Conservation (phyloP, 2,329 filamentous ascomycete species). For the Aspergillus caelatus region DNA sequence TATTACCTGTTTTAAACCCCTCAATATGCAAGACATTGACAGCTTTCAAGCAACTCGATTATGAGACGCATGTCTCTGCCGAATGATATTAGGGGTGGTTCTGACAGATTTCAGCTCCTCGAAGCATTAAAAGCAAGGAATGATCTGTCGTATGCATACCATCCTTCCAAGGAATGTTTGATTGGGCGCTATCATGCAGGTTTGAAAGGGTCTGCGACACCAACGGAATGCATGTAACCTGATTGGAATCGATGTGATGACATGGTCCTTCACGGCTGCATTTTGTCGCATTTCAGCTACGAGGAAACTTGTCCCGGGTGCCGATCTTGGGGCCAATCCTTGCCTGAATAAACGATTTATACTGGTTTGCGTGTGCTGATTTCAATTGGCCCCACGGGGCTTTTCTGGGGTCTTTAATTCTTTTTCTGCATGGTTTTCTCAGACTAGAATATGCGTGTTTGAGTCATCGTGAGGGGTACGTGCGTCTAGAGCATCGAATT, state of each 20-base stretch:
- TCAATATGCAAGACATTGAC: background rate
- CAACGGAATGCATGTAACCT: background rate
- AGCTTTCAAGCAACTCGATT: background rate
- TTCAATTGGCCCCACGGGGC: accelerated
- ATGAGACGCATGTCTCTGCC: background rate
- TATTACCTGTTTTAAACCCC: background rate
- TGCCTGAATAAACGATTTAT: background rate
- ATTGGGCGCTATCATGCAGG: background rate
- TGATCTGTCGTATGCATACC: background rate
- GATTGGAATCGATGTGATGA: background rate
- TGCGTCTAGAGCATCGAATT: no score
- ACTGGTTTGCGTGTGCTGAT: no score
- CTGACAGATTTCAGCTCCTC: background rate
- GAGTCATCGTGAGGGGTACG: no score
- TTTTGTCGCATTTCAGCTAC: background rate
- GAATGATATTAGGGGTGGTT: background rate
- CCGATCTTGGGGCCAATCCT: background rate
- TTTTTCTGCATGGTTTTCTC: no score
- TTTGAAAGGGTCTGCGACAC: background rate
- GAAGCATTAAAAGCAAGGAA: background rate
- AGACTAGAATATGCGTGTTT: no score
- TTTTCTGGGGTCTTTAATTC: no score
- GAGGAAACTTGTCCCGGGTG: background rate
- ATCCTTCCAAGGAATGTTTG: background rate
- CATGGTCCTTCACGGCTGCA: background rate